These are phyloP conservation scores for Lachancea quebecensis DNA, from an alignment of 805 yeast species.

Conservation along the genomic window DNA sequence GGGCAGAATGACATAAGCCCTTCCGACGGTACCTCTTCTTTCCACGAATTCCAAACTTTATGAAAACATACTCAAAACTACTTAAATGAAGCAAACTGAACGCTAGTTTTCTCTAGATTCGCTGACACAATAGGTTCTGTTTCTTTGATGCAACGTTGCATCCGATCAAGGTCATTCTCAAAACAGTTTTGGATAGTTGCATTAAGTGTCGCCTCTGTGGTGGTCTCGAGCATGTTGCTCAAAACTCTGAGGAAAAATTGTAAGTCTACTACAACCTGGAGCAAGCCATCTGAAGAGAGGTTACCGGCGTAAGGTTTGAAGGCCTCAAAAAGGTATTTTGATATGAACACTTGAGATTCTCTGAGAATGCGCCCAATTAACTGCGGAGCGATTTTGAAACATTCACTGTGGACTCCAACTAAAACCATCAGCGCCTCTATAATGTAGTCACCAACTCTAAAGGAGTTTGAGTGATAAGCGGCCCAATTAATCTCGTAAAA, in stretches of 20 bases:
- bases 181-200: conserved; percentile 30
- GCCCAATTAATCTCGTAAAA: conserved; percentile 39
- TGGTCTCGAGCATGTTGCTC: conserved; percentile 25
- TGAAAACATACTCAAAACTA: conserved; percentile 6
- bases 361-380: conserved; percentile 40
- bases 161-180: conserved; percentile 22
- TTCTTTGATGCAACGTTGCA: conserved; percentile 23
- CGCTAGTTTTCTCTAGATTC: conserved; percentile 24
- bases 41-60: not conserved
- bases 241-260: conserved; percentile 40
- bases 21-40: not conserved
- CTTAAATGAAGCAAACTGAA: conserved; percentile 31
- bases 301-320: conserved; percentile 39
- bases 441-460: conserved; percentile 40
- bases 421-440: conserved; percentile 44
- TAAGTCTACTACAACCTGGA: conserved; percentile 48
- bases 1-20: conserved; percentile 6
- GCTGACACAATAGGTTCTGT: conserved; percentile 28
- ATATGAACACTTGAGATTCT: conserved; percentile 36
- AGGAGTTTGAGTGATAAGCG: conserved; percentile 27
- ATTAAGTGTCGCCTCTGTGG: conserved; percentile 25
- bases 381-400: conserved; percentile 41
- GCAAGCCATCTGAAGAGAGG: conserved; percentile 41
- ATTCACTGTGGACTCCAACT: conserved; percentile 46
- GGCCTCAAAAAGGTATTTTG: conserved; percentile 33